phyloP scores from a whole-genome alignment of 768 basidiomycete species.

The Mycena amicta region DNA sequence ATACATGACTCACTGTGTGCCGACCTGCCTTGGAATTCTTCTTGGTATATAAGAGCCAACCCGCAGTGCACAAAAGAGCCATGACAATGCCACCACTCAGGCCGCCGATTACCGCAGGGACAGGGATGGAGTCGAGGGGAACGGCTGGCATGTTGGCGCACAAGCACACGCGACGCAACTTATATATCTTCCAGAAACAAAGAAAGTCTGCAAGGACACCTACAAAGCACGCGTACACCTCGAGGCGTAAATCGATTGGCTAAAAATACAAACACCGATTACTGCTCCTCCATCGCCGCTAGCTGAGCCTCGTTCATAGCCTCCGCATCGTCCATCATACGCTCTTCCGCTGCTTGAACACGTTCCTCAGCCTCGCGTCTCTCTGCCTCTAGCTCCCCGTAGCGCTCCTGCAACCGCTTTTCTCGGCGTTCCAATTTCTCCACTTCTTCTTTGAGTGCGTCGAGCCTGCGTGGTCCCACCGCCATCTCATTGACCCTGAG shows the following conservation, averaged over 20 bases:
- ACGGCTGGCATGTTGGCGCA: slow-evolving; percentile 13
- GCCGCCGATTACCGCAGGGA: slow-evolving; percentile 53
- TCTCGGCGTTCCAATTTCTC: slow-evolving; percentile 78
- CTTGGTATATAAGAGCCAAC: slow-evolving; percentile 11
- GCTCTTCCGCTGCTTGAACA: slow-evolving; percentile 75
- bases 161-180: slow-evolving; percentile 10
- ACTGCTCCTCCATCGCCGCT: slow-evolving; percentile 57
- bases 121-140: slow-evolving; percentile 35
- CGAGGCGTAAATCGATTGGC: slow-evolving; percentile 5
- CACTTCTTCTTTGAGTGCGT: slow-evolving; percentile 85
- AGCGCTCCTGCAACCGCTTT: slow-evolving; percentile 74
- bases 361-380: slow-evolving; percentile 59
- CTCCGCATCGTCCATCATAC: slow-evolving; percentile 83
- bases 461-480: slow-evolving; percentile 76
- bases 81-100: slow-evolving; percentile 40
- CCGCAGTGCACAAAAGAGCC: slow-evolving; percentile 27
- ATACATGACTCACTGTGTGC: neutral
- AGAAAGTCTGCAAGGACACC: slow-evolving; percentile 15
- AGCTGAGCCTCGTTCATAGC: slow-evolving; percentile 77
- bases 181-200: slow-evolving; percentile 16
- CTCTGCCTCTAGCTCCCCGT: slow-evolving; percentile 81
- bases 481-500: slow-evolving; percentile 73
- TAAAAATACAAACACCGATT: slow-evolving; percentile 23
- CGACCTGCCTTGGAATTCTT: slow-evolving; percentile 2
- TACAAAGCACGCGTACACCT: slow-evolving; percentile 11